phyloP scores from a whole-genome alignment of 495 filamentous ascomycete species.

The Aspergillus carlsbadensis region DNA sequence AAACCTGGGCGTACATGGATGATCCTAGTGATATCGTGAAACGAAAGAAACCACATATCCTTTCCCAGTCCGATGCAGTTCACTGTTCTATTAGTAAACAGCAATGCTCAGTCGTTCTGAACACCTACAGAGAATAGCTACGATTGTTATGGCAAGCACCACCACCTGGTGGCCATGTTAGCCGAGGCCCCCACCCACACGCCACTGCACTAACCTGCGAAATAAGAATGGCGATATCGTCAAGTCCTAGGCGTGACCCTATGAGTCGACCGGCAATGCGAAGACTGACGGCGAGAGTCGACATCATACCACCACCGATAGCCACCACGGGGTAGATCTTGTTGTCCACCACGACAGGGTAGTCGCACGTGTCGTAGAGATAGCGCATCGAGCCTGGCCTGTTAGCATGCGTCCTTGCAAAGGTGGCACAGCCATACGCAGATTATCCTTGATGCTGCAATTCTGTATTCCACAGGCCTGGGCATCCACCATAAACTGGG shows the following conservation, averaged over 20 bases:
- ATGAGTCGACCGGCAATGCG: slow-evolving; percentile 3
- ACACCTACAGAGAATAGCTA: not conserved
- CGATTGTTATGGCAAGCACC: not conserved
- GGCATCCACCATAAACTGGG: not conserved
- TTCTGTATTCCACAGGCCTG: not conserved
- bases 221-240: not conserved
- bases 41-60: slow-evolving; percentile 3
- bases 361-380: not conserved
- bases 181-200: too few species aligned
- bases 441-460: not conserved
- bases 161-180: too few species aligned
- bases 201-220: not conserved
- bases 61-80: not conserved
- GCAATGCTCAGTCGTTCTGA: too few species aligned
- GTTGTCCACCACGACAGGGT: not conserved
- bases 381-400: not conserved
- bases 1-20: not conserved
- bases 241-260: not conserved
- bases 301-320: not conserved
- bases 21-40: not conserved
- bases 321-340: not conserved
- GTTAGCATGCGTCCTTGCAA: not conserved
- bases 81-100: not conserved
- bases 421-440: not conserved
- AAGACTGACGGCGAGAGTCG: not conserved